These are phyloP conservation scores for Verticillium longisporum DNA, from an alignment of 2,329 filamentous ascomycete genomes.

Conservation along the genomic window DNA sequence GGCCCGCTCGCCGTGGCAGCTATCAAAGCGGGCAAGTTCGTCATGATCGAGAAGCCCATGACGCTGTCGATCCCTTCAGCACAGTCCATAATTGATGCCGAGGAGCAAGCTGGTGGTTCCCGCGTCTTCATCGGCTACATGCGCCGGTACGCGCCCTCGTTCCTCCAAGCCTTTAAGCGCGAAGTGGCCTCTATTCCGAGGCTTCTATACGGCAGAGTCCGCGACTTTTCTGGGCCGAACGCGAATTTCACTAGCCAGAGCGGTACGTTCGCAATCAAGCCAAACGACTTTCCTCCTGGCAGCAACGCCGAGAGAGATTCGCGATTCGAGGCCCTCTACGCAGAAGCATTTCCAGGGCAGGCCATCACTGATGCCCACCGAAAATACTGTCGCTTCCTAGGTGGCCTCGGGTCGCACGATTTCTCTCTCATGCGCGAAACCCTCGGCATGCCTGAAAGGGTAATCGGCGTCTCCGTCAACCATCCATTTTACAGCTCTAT, in stretches of 20 bases:
- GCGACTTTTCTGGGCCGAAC: slow-evolving; percentile 16
- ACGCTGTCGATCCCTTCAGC: slow-evolving; percentile 36
- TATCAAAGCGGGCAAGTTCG: slow-evolving; percentile 41
- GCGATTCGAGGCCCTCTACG: slow-evolving; percentile 18
- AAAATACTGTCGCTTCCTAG: slow-evolving; percentile 33
- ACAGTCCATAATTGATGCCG: slow-evolving; percentile 37
- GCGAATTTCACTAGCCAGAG: slow-evolving; percentile 1
- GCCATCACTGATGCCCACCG: slow-evolving; percentile 19
- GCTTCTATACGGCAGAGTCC: slow-evolving; percentile 43
- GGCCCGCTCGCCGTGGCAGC: slow-evolving; percentile 37
- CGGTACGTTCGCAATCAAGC: slow-evolving; percentile 25
- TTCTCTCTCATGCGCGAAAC: slow-evolving; percentile 45
- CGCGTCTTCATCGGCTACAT: slow-evolving; percentile 51
- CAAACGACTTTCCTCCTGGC: slow-evolving; percentile 4
- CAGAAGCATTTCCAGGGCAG: slow-evolving; percentile 23
- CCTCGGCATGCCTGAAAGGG: slow-evolving; percentile 13
- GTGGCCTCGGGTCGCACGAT: slow-evolving; percentile 45
- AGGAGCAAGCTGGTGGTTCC: slow-evolving; percentile 26
- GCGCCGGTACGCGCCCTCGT: slow-evolving; percentile 46
- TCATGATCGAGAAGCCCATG: slow-evolving; percentile 50
- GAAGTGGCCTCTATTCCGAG: slow-evolving; percentile 39
- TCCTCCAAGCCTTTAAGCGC: slow-evolving; percentile 37
- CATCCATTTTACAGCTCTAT: slow-evolving; percentile 8
- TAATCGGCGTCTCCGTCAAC: slow-evolving; percentile 5
- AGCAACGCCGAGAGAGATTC: slow-evolving; percentile 12